These are phyloP conservation scores for Diaporthe caulivora DNA, from an alignment of 2,329 filamentous ascomycete species.

Conservation along the genomic window DNA sequence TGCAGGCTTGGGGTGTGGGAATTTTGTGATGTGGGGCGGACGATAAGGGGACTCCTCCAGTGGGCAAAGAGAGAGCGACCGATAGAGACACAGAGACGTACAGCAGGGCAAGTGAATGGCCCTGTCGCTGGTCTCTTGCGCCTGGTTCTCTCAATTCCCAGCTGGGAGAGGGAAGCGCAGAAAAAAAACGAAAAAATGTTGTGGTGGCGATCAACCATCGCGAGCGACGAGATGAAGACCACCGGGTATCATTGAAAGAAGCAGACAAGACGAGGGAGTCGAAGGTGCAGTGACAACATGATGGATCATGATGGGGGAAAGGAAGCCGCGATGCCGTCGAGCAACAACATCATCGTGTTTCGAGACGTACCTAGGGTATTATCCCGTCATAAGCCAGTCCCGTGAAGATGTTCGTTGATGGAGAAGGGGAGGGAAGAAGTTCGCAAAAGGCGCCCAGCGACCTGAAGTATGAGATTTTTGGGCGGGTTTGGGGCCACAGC, in stretches of 20 bases:
- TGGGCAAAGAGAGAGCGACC: neutral
- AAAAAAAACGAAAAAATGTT: neutral
- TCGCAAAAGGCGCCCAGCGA: neutral
- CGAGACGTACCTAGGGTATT: slow-evolving; percentile 41
- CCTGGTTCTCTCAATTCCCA: neutral
- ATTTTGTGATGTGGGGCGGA: slow-evolving; percentile 41
- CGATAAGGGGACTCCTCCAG: slow-evolving; percentile 20
- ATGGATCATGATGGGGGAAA: slow-evolving; percentile 8
- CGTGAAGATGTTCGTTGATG: slow-evolving; percentile 41
- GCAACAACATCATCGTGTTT: slow-evolving; percentile 39
- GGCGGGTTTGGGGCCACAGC: slow-evolving; percentile 2
- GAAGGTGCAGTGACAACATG: slow-evolving; percentile 32
- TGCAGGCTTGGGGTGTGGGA: slow-evolving; percentile 36
- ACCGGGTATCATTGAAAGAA: slow-evolving; percentile 36
- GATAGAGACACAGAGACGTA: slow-evolving; percentile 5
- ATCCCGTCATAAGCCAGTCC: slow-evolving; percentile 41
- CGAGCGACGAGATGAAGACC: slow-evolving; percentile 31
- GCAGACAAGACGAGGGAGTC: slow-evolving; percentile 25
- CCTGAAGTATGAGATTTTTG: slow-evolving; percentile 17
- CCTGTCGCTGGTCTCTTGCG: neutral
- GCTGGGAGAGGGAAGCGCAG: neutral
- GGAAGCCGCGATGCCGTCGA: slow-evolving; percentile 32
- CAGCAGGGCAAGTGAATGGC: neutral
- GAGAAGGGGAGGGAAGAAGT: slow-evolving; percentile 7
- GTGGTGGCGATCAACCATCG: slow-evolving; percentile 31